These are phyloP conservation scores for Geotrichum bryndzae DNA, from an alignment of 1,139 yeast genomes.

Conservation along the genomic window DNA sequence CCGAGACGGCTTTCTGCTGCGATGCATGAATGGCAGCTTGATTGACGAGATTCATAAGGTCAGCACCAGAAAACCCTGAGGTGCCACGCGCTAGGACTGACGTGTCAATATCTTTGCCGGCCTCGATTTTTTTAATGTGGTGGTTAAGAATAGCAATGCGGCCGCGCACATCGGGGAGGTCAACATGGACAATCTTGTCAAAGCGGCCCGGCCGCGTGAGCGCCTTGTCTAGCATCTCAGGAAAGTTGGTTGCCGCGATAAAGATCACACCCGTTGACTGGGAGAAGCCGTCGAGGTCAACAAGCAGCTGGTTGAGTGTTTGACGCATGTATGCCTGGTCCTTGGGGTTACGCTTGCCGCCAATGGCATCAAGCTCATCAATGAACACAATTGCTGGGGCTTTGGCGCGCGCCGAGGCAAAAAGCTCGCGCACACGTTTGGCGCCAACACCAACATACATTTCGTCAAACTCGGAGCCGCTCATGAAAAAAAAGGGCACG, in stretches of 20 bases:
- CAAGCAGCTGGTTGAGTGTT: conserved; percentile 89
- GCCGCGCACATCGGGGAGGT: conserved; percentile 96
- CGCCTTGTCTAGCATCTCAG: conserved; percentile 93
- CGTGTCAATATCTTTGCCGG: conserved; percentile 79
- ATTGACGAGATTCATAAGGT: conserved; percentile 85
- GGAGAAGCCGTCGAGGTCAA: conserved; percentile 92
- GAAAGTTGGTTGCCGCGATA: conserved; percentile 97
- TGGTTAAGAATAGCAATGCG: conserved; percentile 86
- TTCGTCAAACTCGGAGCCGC: conserved; percentile 97
- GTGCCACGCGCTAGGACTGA: conserved; percentile 91
- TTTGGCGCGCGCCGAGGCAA: conserved; percentile 85
- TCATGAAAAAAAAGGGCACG: conserved; percentile 96
- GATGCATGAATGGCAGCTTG: conserved; percentile 98
- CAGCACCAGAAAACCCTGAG: conserved; percentile 97
- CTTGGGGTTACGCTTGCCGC: conserved; percentile 93
- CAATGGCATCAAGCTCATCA: conserved; percentile 96
- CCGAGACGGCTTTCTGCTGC: conserved; percentile 82
- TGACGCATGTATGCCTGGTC: conserved; percentile 98
- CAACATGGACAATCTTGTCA: conserved; percentile 91
- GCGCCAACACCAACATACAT: conserved; percentile 99
- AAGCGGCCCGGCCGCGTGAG: conserved; percentile 97
- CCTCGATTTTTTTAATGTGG: conserved; percentile 85
- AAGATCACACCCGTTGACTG: conserved; percentile 90
- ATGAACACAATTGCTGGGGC: conserved; percentile 96
- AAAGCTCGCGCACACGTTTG: conserved; percentile 88